Evolutionary conservation across 495 filamentous ascomycete species (phyloP), one percentile per base, ranked within the genome.

Genomic region (Penicillium verhagenii): DNA sequence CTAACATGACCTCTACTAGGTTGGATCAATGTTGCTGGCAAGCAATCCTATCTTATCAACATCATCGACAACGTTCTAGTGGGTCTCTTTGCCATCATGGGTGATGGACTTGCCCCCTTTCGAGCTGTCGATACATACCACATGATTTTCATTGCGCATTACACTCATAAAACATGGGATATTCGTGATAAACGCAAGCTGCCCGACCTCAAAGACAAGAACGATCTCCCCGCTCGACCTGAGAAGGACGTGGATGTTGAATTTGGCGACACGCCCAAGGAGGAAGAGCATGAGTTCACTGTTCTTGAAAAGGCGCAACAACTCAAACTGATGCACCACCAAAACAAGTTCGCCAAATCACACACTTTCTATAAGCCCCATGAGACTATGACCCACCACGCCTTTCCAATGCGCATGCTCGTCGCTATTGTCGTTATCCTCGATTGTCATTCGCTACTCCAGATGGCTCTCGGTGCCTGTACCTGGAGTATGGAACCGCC

Each of bases 331-430:
- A 74, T 81, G 31, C 82, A 91, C 57, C 88, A 93, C 62, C 86
- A 91, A 59, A 77, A 72, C 28, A 91, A 90, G 60, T 86, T 91
- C 56, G 75, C 85, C 58, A 87, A 83, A 47, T 87, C 85, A 0
- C 89, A 93, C 62, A 89, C 87, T 2, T 93, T 91, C 69, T 93
- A 91, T 75, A 90, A 89, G 64, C 89, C 89, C 1, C 88, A 93
- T 70, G 89, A 91, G 71, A 92, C 88, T 0, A 70, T 80, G 35
- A 92, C 89, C 2, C 89, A 93, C 61, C 79, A 86, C 61, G 88
- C 89, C 6, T 93, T 92, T 59, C 88, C 89, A 0, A 74, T 89
- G 7, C 79, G 81, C 31, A 71, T 89, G 18, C 80, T 92, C 25
- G 73, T 92, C 37, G 79, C 87, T 33, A 81, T 91, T 33, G 84